Base-by-base conservation (phyloP, 768 basidiomycete genomes). In the Leccinum broughii region DNA sequence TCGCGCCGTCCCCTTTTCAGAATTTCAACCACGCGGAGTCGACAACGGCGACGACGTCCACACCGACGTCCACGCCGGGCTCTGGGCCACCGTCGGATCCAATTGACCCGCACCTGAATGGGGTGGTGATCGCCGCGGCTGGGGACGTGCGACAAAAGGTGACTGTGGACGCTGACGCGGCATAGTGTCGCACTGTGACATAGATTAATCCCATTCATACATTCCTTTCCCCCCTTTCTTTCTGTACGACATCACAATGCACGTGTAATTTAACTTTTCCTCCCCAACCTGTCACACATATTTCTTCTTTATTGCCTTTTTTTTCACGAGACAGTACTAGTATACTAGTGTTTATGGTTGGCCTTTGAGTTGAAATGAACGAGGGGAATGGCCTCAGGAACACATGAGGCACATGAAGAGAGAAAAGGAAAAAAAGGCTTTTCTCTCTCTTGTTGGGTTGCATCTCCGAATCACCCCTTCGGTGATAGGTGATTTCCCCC, bases 1-100 rank as follows among this genome's bases (percentile, higher is more conserved):
- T 26, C 26, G 26, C 26, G 0, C 86, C 86, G 0, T 78, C 84
- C 0, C 87, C 88, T 5, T 89, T 88, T 73, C 74, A 68, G n/a
- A 72, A 61, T 54, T 74, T 74, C 55, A 72, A 68, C 44, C 60
- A 68, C 6, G 51, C 63, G 0, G 72, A 74, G 1, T 70, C 70
- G 46, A 62, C 72, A 4, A 73, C 72, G 28, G 72, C 70, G 6
- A 70, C 72, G 32, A 68, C 73, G 8, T 71, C 74, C 1, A 74
- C 75, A 5, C 71, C 73, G 14, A 74, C 74, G 14, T 76, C 75
- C 17, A 74, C 75, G 1, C 75, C 73, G 0, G 70, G 70, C 17
- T 74, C 73, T 37, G 75, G 73, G 7, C 73, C 73, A 6, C 57
- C 73, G 0, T 75, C 73, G 6, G 73, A 74, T 48, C 51, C 72